phyloP scores from a whole-genome alignment of 192 early-diverging fungal species.

The Funneliformis geosporum region DNA sequence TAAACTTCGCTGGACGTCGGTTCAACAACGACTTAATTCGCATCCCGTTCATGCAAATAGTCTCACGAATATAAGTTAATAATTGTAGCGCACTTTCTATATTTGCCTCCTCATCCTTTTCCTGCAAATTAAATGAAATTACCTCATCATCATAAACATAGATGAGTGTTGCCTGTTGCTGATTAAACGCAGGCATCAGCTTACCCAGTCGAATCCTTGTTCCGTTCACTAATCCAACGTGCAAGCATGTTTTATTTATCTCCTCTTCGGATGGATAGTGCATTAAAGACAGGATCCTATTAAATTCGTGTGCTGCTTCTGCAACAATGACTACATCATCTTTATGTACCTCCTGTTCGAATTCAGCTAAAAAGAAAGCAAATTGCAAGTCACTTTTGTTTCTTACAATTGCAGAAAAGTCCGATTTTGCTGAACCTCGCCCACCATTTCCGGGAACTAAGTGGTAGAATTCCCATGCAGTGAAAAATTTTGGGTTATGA shows the following conservation, averaged over 20 bases:
- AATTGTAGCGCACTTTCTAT: conserved; percentile 18
- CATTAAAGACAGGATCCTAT: conserved; percentile 15
- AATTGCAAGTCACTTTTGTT: conserved; percentile 23
- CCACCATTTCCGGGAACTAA: conserved; percentile 21
- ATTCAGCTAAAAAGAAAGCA: conserved; percentile 27
- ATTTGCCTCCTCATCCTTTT: conserved; percentile 17
- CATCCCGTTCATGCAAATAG: conserved; percentile 2
- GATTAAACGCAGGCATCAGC: too few relatives aligned
- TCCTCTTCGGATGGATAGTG: conserved; percentile 20
- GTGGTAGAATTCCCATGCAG: conserved; percentile 22
- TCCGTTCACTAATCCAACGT: conserved; percentile 22
- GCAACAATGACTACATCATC: conserved; percentile 22
- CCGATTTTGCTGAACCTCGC: conserved; percentile 16
- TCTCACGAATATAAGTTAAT: conserved; percentile 19
- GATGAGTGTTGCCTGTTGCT: too few relatives aligned
- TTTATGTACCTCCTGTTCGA: conserved; percentile 24
- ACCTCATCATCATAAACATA: conserved; percentile 19
- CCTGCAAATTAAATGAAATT: conserved; percentile 28
- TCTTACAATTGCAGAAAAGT: conserved; percentile 3
- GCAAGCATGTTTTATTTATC: conserved; percentile 11
- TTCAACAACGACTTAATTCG: conserved; percentile 20
- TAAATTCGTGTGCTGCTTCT: conserved; percentile 10
- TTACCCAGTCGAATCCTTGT: conserved; percentile 9
- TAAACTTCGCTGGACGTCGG: conserved; percentile 4
- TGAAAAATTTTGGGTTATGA: conserved; percentile 7